Base-by-base conservation (phyloP, 345 rosid genomes). In the Dimocarpus longan region DNA sequence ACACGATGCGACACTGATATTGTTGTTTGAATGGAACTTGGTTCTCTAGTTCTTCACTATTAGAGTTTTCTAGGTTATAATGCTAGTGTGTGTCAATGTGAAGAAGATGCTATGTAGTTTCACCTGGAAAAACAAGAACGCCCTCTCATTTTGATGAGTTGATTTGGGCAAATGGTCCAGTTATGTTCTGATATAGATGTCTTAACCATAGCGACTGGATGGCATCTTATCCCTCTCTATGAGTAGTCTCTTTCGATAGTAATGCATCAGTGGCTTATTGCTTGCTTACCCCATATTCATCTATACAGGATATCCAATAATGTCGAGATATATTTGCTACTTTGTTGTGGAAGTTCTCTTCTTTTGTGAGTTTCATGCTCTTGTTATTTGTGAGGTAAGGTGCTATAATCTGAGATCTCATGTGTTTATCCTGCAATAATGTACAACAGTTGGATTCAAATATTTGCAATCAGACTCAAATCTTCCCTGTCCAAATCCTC, bases 221-320 rank as follows among this genome's bases (percentile, higher is more conserved):
- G 68, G 67, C 18, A 0, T 72, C 37, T 5, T 19, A 60, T 54
- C 24, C 68, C 43, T 72, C 21, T 71, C 56, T 72, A 9, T 19
- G 40, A 52, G 60, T 24, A 72, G 37, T 57, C 75, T 32, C 48
- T 18, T 22, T n/a, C 40, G 16, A 63, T 22, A 24, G 40, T 40
- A 50, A n/a, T 4, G 50, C 5, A 3, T n/a, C 52, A 72, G 56
- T 32, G 26, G 56, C 24, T 32, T 32, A 57, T 39, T 22, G 67
- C 15, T 63, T 62, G 77, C 46, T 75, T 13, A 65, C 22, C 22
- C 64, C 1, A 18, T 64, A n/a, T 76, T 76, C 65, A 22, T 71
- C 50, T 22, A 26, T 62, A 70, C 80, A 79, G 85, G 82, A 70
- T 82, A 63, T 69, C 79, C 71, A 75, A 82, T 82, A 77, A 79